Percentiles rank a stretch among this genome's conserved stretches.
Evolutionary conservation across 2,329 filamentous ascomycete species (phyloP).

Genomic region (Cercospora sp.): DNA sequence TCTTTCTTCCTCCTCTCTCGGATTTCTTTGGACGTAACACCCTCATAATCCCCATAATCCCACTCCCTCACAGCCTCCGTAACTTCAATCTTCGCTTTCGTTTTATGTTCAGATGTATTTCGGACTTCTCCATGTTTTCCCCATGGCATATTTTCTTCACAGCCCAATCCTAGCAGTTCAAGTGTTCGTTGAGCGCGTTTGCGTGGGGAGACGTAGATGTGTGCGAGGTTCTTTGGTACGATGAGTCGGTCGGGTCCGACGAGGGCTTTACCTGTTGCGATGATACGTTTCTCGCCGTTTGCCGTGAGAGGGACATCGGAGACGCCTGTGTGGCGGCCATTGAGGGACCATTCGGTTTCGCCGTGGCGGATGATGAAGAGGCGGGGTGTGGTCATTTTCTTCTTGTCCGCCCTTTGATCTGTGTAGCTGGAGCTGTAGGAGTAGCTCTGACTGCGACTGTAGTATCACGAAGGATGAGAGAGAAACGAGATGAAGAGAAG

Average conservation of each 20-base stretch:
- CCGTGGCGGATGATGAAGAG: conserved; percentile 68
- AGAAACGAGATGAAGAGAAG: too few relatives aligned
- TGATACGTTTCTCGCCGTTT: conserved; percentile 63
- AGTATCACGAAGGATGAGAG: too few relatives aligned
- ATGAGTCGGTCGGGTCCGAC: conserved; percentile 84
- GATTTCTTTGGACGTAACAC: conserved; percentile 56
- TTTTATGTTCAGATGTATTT: conserved; percentile 14
- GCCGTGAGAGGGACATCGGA: conserved; percentile 82
- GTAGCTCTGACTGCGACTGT: too few relatives aligned
- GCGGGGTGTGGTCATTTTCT: conserved; percentile 46
- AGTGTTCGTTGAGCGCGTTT: conserved; percentile 85
- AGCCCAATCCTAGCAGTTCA: conserved; percentile 77
- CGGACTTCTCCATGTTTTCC: conserved; percentile 26
- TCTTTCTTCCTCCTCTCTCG: conserved; percentile 46
- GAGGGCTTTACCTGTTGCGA: conserved; percentile 73
- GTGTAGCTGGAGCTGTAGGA: too few relatives aligned
- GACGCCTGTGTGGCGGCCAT: conserved; percentile 74
- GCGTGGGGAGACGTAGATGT: conserved; percentile 91
- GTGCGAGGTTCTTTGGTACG: conserved; percentile 75
- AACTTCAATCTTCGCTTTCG: conserved; percentile 49
- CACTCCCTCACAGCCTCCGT: conserved; percentile 60
- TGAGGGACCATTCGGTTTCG: conserved; percentile 95
- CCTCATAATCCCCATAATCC: conserved; percentile 66
- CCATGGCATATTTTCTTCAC: conserved; percentile 67
- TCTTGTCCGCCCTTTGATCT: too few relatives aligned